Percentiles rank a stretch among this genome's conserved stretches.
phyloP scores from a whole-genome alignment of 129 eudicot species.

The Deinandra increscens region DNA sequence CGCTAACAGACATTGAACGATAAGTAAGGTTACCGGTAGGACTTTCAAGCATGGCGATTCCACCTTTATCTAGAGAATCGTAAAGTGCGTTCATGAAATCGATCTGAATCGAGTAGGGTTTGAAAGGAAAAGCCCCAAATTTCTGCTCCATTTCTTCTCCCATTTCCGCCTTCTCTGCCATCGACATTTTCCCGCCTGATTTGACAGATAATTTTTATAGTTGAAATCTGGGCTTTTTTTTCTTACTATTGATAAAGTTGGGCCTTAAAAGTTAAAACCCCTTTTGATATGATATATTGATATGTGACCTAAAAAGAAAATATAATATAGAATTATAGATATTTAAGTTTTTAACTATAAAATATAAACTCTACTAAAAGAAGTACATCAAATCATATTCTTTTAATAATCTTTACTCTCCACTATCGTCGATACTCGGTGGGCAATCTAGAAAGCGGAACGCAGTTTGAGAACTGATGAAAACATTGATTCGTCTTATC shows the following conservation, averaged over 20 bases:
- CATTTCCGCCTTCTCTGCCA: slow-evolving; percentile 22
- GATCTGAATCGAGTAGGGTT: slow-evolving; percentile 82
- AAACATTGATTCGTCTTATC: too few relatives aligned
- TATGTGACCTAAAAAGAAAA: too few relatives aligned
- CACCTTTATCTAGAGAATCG: slow-evolving; percentile 71
- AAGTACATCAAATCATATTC: too few relatives aligned
- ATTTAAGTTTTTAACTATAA: too few relatives aligned
- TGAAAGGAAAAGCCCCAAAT: slow-evolving; percentile 81
- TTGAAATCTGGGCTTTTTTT: background rate
- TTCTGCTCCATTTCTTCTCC: slow-evolving; percentile 37
- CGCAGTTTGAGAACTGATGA: too few relatives aligned
- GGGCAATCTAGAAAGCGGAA: too few relatives aligned
- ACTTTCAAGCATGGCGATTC: slow-evolving; percentile 96
- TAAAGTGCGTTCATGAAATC: slow-evolving; percentile 89
- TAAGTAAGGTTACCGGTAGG: slow-evolving; percentile 67
- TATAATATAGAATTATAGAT: too few relatives aligned
- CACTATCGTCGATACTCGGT: too few relatives aligned
- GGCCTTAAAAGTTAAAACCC: slow-evolving; percentile 6
- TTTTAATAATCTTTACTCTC: too few relatives aligned
- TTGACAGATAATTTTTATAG: background rate
- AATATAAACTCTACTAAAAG: too few relatives aligned
- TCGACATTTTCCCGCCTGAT: slow-evolving; percentile 42
- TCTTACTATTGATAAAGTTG: background rate
- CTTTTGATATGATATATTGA: too few relatives aligned
- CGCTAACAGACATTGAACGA: background rate